Conservation (phyloP, 768 basidiomycete genomes). For the Termitomyces sp. region DNA sequence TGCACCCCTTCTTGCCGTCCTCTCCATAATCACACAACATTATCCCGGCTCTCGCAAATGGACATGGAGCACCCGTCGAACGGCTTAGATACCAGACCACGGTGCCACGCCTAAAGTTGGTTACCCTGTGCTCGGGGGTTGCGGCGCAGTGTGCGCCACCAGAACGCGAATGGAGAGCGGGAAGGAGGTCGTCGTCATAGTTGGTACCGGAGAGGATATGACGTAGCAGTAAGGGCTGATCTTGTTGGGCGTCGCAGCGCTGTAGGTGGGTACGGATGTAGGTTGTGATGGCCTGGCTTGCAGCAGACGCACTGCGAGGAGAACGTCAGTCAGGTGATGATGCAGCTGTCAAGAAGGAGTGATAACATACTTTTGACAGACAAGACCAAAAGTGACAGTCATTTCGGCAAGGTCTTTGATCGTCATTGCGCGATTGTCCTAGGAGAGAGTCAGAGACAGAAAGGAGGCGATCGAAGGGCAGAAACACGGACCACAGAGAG, state of each 20-base stretch:
- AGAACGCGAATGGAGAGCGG: conserved; percentile 64
- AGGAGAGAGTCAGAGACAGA: conserved; percentile 9
- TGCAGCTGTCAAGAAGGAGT: not conserved
- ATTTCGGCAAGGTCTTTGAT: conserved; percentile 82
- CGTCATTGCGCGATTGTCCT: conserved; percentile 84
- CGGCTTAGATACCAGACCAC: conserved; percentile 79
- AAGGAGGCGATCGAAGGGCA: conserved; percentile 16
- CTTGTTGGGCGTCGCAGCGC: conserved; percentile 67
- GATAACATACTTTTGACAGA: conserved; percentile 65
- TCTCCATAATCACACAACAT: conserved; percentile 64
- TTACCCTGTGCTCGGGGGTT: conserved; percentile 41
- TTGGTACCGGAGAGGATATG: conserved; percentile 70
- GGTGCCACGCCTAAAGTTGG: conserved; percentile 76
- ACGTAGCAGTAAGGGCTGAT: conserved; percentile 69
- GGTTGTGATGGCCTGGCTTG: conserved; percentile 80
- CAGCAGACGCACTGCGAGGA: conserved; percentile 60
- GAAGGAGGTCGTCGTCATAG: conserved; percentile 69
- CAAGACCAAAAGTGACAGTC: conserved; percentile 57
- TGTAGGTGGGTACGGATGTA: conserved; percentile 72
- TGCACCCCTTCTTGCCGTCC: conserved; percentile 34
- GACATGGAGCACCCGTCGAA: conserved; percentile 72
- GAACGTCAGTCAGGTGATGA: conserved; percentile 4
- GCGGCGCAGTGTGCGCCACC: conserved; percentile 58
- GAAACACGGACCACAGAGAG: conserved; percentile 60
- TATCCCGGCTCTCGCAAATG: conserved; percentile 72